Conservation (phyloP, 768 basidiomycete species). For the Calocybe gangraenosa region DNA sequence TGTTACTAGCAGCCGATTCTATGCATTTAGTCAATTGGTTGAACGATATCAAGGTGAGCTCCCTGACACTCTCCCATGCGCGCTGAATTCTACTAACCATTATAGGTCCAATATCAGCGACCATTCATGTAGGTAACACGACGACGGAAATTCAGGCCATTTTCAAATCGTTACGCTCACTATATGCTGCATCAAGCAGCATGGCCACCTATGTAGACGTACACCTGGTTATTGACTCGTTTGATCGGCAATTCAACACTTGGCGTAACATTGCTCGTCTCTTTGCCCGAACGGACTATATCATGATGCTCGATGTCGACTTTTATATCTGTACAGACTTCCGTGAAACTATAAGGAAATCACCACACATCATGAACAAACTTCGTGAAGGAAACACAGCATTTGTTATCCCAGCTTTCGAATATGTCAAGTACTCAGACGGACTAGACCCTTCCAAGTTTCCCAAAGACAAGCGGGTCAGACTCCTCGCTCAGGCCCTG, state of each 20-base stretch:
- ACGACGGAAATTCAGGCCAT: constrained; percentile 41
- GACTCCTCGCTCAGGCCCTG: constrained; percentile 13
- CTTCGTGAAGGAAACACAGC: constrained; percentile 61
- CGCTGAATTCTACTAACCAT: neutral
- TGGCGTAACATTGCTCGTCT: constrained; percentile 86
- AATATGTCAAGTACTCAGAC: constrained; percentile 63
- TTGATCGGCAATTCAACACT: constrained; percentile 83
- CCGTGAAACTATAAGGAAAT: constrained; percentile 48
- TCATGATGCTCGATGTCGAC: constrained; percentile 92
- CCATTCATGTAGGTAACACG: constrained; percentile 66
- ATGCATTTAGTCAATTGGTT: constrained; percentile 67
- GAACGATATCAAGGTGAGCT: constrained; percentile 67
- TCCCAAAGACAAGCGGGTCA: constrained; percentile 66
- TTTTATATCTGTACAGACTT: constrained; percentile 85
- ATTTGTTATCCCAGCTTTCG: constrained; percentile 83
- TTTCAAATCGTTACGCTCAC: constrained; percentile 57
- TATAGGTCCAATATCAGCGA: constrained; percentile 79
- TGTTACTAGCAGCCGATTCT: constrained; percentile 75
- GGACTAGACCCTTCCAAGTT: constrained; percentile 57
- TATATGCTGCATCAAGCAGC: constrained; percentile 62
- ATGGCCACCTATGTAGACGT: constrained; percentile 75
- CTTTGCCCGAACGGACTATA: constrained; percentile 77
- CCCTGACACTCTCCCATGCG: neutral
- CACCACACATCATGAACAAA: constrained; percentile 35
- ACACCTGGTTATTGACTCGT: constrained; percentile 79